Evolutionary conservation across 768 basidiomycete genomes (phyloP), one percentile per base, ranked within the genome.

Genomic region (Tephrocybe sp.): DNA sequence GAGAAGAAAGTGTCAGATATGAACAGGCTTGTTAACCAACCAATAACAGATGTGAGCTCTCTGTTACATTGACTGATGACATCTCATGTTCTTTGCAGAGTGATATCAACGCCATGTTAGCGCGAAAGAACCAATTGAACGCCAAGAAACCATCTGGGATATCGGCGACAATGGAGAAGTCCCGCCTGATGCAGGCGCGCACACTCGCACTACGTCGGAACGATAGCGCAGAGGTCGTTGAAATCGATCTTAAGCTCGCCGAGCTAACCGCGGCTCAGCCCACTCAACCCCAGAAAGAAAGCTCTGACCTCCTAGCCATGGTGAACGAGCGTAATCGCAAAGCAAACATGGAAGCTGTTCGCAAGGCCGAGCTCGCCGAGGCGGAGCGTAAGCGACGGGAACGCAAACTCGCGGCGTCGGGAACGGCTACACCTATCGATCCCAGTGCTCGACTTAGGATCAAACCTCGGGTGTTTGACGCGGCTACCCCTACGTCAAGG

Each of bases 261-360:
- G 75, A 76, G 30, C 69, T 89, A 9, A 74, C 56, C 26, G 26
- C 26, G 26, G 26, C 26, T 26, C 26, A 26, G 26, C 57, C 61
- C 50, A 54, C 49, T 23, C 48, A 22, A 55, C 14, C 52, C 39
- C 52, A 42, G 17, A 54, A 53, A 12, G 63, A 60, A 5, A 62
- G 66, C 5, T 65, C 55, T 10, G 81, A 89, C 55, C 68, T 80
- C 62, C 75, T 96, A 20, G 82, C 89, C 13, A 82, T 73, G 62
- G 84, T 98, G 48, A 98, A 96, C 63, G 92, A 94, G 69, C 82
- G 92, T 49, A 98, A 98, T 66, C 79, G 89, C 49, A 86, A 81
- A 64, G 85, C 87, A 26, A 96, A 96, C 51, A 56, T 83, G 57
- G 96, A 95, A 61, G 81, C 82, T 3, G 81, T 93, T 46, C 77